Base-by-base conservation (phyloP, 2,329 filamentous ascomycete genomes). In the Endoconidiophora polonica region DNA sequence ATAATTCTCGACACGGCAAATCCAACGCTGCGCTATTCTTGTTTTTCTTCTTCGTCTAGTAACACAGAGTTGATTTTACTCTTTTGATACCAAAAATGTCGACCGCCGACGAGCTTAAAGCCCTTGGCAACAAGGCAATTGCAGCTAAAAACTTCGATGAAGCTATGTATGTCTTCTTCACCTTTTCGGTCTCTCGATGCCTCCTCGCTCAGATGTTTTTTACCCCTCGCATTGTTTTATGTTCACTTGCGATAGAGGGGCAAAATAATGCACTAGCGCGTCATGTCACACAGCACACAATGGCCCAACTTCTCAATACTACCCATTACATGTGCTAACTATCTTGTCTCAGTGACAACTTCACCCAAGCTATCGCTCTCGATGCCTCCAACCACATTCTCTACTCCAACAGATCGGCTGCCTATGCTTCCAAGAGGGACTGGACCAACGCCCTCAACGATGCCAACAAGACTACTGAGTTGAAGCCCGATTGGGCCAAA, bases 401-500 rank as follows among this genome's bases (percentile, higher is more conserved):
- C 52, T 98, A 90, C 75, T 96, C 88, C 62, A 98, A 98, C 70
- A 81, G 91, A 58, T 96, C 91, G 26, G 91, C 78, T 52, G 79
- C 78, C 43, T 77, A 94, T 62, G 86, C 90, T 42, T 95, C 91
- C 48, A 83, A 94, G 66, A 86, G 81, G 65, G 79, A 96, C 53
- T 98, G 84, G 73, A 71, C 83, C 56, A 76, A 82, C 57, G 91
- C 91, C 18, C 70, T 96, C 23, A 74, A 83, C 55, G 91, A 98
- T 72, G 91, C 91, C 52, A 81, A 81, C 62, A 95, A 95, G 74
- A 91, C 86, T 2, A 93, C 83, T 50, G 78, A 94, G 67, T 72
- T 98, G 65, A 96, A 98, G 73, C 83, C 90, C 10, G 91, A 96
- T 71, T 98, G 91, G 91, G 80, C 86, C 54, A 96, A 96, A 69